These are phyloP conservation scores for Umbelopsis sp. DNA, from an alignment of 371 early-diverging fungal species.

Conservation along the genomic window DNA sequence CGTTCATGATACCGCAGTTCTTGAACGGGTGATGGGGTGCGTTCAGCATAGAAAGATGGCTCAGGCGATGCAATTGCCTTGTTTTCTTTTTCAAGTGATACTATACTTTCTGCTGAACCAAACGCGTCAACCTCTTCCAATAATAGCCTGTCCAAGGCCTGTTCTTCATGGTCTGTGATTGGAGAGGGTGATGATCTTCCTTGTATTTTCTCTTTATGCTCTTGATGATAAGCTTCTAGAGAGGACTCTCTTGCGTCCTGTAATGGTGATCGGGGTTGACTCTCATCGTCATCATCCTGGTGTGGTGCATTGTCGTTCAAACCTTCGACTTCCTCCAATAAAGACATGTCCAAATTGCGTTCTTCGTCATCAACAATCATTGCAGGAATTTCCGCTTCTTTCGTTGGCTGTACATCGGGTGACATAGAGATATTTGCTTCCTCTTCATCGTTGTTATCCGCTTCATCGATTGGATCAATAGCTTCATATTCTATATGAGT, in stretches of 20 bases:
- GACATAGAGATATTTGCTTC: too few species aligned
- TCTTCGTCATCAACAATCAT: slow-evolving; percentile 1
- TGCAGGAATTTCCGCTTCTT: neutral
- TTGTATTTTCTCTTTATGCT: neutral
- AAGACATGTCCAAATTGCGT: neutral
- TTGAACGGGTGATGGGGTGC: neutral
- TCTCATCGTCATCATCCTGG: neutral
- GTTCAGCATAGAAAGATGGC: neutral
- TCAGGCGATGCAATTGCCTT: neutral
- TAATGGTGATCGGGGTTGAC: neutral
- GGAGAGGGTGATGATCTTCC: neutral
- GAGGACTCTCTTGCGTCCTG: neutral
- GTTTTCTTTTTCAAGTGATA: slow-evolving; percentile 3
- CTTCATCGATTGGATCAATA: too few species aligned
- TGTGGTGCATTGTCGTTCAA: neutral
- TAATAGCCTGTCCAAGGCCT: neutral
- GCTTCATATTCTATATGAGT: too few species aligned
- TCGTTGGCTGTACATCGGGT: too few species aligned
- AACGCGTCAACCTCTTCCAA: slow-evolving; percentile 11
- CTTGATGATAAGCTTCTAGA: neutral
- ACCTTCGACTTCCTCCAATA: slow-evolving; percentile 1
- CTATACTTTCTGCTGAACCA: neutral
- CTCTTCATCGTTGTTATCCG: too few species aligned
- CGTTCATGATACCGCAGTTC: neutral
- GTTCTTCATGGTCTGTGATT: neutral